Percentiles rank a stretch among this genome's conserved stretches.
Conservation (phyloP, 129 eudicot genomes). For the Arctium lappa region DNA sequence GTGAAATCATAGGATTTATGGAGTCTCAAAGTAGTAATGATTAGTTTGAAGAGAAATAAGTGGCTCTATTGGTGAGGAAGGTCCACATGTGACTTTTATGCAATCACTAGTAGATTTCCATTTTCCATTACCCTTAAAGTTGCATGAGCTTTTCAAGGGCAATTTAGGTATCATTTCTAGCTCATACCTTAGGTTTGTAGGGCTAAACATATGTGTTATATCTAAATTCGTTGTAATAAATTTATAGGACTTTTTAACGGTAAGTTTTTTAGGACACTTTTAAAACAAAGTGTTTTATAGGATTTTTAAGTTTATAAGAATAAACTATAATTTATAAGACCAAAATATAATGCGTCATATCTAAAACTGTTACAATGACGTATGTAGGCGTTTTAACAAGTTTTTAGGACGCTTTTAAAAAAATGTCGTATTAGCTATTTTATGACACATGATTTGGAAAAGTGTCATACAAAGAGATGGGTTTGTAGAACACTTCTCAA, state of each 20-base stretch:
- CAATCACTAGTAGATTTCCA: constrained; percentile 28
- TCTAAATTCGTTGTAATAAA: too few relatives aligned
- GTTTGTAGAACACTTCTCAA: not conserved
- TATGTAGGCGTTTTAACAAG: too few relatives aligned
- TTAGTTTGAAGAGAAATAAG: constrained; percentile 27
- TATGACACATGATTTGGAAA: not conserved
- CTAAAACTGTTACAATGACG: too few relatives aligned
- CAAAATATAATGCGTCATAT: not conserved
- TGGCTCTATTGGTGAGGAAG: constrained; percentile 33
- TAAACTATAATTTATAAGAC: not conserved
- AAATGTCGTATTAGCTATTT: not conserved
- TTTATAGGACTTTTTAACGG: not conserved
- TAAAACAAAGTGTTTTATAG: not conserved
- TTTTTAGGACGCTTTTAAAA: not conserved
- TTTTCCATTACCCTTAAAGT: constrained; percentile 17
- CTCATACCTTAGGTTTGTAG: not conserved
- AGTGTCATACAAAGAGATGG: not conserved
- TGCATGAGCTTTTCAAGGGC: not conserved
- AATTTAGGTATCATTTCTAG: not conserved
- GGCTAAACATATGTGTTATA: too few relatives aligned
- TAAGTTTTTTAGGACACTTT: not conserved
- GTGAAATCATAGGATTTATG: constrained; percentile 19
- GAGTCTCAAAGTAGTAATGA: constrained; percentile 20
- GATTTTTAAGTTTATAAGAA: not conserved
- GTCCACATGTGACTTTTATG: constrained; percentile 42